Percentiles rank a stretch among this genome's conserved stretches.
These are phyloP conservation scores for Neurospora sp. DNA, from an alignment of 2,329 filamentous ascomycete species.

Conservation along the genomic window DNA sequence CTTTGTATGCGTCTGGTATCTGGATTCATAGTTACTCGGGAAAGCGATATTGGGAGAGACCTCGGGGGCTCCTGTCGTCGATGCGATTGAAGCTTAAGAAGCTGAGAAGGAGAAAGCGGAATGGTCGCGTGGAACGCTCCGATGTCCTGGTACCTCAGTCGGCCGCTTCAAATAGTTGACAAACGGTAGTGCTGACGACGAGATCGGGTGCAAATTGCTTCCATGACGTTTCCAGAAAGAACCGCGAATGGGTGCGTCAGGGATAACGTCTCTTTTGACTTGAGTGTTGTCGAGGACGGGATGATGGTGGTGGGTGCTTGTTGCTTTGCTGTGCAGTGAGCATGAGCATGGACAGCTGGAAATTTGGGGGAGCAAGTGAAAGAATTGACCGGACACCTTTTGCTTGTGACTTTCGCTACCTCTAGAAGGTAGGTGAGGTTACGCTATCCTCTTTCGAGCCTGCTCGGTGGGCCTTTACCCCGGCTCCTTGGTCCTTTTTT, in stretches of 20 bases:
- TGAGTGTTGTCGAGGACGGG: neutral
- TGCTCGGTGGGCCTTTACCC: neutral
- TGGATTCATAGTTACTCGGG: constrained; percentile 26
- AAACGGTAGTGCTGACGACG: neutral
- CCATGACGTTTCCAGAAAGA: neutral
- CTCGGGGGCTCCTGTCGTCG: neutral
- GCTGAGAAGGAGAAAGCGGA: neutral
- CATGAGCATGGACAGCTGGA: neutral
- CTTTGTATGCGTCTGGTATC: constrained; percentile 21
- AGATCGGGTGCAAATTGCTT: neutral
- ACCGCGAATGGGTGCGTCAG: neutral
- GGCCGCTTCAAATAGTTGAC: neutral
- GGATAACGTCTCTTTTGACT: neutral
- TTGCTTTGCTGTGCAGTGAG: neutral
- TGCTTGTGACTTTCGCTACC: neutral
- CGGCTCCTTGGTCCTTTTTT: neutral
- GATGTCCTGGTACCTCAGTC: neutral
- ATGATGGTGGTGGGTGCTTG: neutral
- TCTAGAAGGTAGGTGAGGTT: neutral
- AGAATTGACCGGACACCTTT: neutral
- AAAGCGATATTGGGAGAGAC: neutral
- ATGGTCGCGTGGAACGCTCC: neutral
- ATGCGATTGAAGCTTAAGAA: neutral
- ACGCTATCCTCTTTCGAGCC: neutral
- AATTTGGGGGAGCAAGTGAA: neutral